Conservation (phyloP, 1,284 basidiomycete genomes). For the Athelia psychrophila region DNA sequence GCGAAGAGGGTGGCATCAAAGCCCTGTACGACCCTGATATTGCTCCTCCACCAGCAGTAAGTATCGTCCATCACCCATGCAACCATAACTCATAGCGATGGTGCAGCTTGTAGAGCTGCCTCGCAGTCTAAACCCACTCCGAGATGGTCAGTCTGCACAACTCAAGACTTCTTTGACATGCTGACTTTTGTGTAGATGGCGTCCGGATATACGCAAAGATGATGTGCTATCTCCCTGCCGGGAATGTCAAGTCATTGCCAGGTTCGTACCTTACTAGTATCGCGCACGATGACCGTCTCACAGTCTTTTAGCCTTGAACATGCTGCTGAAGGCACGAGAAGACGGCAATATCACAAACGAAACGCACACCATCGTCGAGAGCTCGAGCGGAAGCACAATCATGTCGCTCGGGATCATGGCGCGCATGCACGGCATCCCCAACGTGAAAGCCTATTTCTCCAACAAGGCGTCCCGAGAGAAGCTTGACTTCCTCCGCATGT, state of each 20-base stretch:
- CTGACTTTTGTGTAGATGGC: neutral
- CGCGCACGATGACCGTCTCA: no score
- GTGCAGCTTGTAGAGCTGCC: conserved; percentile 3
- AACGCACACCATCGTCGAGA: conserved; percentile 2
- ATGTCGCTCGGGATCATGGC: conserved; percentile 1
- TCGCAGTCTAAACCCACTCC: neutral
- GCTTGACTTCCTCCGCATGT: conserved; percentile 2
- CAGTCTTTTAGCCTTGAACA: neutral
- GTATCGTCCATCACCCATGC: no score
- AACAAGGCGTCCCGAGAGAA: conserved; percentile 3
- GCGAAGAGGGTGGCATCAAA: no score
- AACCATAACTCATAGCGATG: neutral
- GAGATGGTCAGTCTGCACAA: no score
- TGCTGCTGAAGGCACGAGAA: conserved; percentile 1
- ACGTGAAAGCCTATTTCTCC: conserved; percentile 1
- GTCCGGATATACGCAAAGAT: conserved; percentile 3
- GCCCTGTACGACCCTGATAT: no score
- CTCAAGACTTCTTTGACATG: neutral
- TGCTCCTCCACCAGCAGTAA: no score
- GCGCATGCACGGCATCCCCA: neutral
- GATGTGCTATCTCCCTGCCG: neutral
- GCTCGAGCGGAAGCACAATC: conserved; percentile 1
- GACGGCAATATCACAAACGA: neutral
- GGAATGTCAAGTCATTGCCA: conserved; percentile 2
- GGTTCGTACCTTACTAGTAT: neutral